phyloP scores from a whole-genome alignment of 2,329 filamentous ascomycete species.

The Hypoxylon sp. region DNA sequence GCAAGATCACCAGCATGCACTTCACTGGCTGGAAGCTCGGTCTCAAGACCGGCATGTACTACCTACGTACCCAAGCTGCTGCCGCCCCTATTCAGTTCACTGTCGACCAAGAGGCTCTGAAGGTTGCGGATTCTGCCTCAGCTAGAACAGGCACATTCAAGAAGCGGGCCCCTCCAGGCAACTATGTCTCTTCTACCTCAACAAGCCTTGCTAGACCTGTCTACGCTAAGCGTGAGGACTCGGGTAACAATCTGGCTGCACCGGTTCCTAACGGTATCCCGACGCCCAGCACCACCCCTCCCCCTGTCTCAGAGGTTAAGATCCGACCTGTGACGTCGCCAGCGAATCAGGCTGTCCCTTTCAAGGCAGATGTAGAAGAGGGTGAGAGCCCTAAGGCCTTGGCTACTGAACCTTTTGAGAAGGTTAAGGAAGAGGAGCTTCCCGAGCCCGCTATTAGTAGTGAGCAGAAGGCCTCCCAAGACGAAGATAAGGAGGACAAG shows the following conservation, averaged over 20 bases:
- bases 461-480: constrained; percentile 63
- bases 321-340: constrained; percentile 61
- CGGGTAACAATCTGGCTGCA: constrained; percentile 46
- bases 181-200: constrained; percentile 64
- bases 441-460: constrained; percentile 62
- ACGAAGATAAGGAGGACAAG: constrained; percentile 76
- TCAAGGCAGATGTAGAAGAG: constrained; percentile 80
- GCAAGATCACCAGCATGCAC: constrained; percentile 99
- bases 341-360: constrained; percentile 69
- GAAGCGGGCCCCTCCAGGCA: constrained; percentile 71
- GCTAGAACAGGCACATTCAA: constrained; percentile 69
- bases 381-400: constrained; percentile 82
- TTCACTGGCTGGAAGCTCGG: constrained; percentile 99
- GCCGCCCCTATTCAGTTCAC: constrained; percentile 98
- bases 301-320: constrained; percentile 56
- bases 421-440: constrained; percentile 71
- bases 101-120: constrained; percentile 94
- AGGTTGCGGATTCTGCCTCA: constrained; percentile 83
- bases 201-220: constrained; percentile 72
- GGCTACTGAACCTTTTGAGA: constrained; percentile 72
- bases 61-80: constrained; percentile 96
- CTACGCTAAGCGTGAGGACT: constrained; percentile 65
- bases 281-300: constrained; percentile 74
- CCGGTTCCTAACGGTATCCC: constrained; percentile 67
- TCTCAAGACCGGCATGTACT: constrained; percentile 99